phyloP scores from a whole-genome alignment of 495 filamentous ascomycete genomes.

The Daldinia grandis region DNA sequence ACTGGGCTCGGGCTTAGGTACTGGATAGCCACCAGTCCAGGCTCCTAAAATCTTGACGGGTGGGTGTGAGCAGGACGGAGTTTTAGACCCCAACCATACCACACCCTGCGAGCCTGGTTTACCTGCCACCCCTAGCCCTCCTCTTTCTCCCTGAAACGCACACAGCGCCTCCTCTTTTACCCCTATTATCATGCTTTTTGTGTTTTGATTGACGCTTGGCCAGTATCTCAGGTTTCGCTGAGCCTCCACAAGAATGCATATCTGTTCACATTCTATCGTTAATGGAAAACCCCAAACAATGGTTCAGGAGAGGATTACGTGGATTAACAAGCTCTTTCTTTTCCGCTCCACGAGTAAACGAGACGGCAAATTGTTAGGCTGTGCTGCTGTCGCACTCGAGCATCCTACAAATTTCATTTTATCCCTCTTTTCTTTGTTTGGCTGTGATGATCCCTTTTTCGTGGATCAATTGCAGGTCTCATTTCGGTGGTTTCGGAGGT shows the following conservation, averaged over 20 bases:
- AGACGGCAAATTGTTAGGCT: conserved; percentile 27
- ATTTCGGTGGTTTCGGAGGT: conserved; percentile 50
- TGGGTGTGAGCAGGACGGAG: conserved; percentile 35
- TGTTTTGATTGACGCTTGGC: conserved; percentile 32
- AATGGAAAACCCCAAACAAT: conserved; percentile 37
- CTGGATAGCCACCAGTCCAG: conserved; percentile 32
- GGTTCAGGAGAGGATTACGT: conserved; percentile 22
- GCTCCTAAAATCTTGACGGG: conserved; percentile 24
- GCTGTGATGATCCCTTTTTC: conserved; percentile 41
- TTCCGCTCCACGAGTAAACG: conserved; percentile 18
- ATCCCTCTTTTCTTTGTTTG: conserved; percentile 34
- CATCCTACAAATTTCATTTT: conserved; percentile 32
- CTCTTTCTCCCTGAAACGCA: conserved; percentile 46
- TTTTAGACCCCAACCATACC: conserved; percentile 44
- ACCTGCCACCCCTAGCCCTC: conserved; percentile 36
- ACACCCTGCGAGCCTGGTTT: conserved; percentile 24
- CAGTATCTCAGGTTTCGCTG: conserved; percentile 26
- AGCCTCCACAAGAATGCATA: conserved; percentile 6
- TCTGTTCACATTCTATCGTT: conserved; percentile 11
- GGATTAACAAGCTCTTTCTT: conserved; percentile 24
- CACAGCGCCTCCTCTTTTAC: conserved; percentile 36
- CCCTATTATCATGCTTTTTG: conserved; percentile 39
- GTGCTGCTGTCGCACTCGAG: conserved; percentile 35
- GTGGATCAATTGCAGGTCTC: conserved; percentile 44
- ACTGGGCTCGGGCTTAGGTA: conserved; percentile 34